These are phyloP conservation scores for Annulohypoxylon maeteangense DNA, from an alignment of 495 filamentous ascomycete genomes.

Conservation along the genomic window DNA sequence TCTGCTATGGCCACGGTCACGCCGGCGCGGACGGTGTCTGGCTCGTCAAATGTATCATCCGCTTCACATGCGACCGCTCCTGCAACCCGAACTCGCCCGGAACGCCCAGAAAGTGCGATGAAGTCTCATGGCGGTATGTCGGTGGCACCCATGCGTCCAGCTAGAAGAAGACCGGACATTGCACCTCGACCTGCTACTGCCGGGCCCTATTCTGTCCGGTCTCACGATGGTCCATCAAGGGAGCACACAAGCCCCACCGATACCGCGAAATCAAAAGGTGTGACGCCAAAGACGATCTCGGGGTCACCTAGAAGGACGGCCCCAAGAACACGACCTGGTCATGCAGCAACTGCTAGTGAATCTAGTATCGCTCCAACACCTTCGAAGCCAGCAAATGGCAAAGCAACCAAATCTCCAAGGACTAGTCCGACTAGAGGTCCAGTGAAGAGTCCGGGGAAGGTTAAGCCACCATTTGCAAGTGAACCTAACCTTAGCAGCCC, in stretches of 20 bases:
- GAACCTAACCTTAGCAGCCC: slow-evolving; percentile 51
- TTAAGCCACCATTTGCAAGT: slow-evolving; percentile 31
- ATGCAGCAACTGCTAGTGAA: slow-evolving; percentile 58
- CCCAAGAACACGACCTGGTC: slow-evolving; percentile 55
- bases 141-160: slow-evolving; percentile 65
- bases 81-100: slow-evolving; percentile 54
- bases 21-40: slow-evolving; percentile 63
- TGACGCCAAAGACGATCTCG: slow-evolving; percentile 54
- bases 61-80: slow-evolving; percentile 52
- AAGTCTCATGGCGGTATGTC: slow-evolving; percentile 62
- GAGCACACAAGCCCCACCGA: slow-evolving; percentile 57
- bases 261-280: slow-evolving; percentile 47
- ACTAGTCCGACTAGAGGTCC: slow-evolving; percentile 35
- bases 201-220: slow-evolving; percentile 66
- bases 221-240: slow-evolving; percentile 53
- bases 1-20: slow-evolving; percentile 78
- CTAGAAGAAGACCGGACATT: slow-evolving; percentile 60
- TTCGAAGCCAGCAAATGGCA: slow-evolving; percentile 42
- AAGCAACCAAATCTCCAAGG: slow-evolving; percentile 47
- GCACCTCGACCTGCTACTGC: slow-evolving; percentile 65
- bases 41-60: slow-evolving; percentile 54
- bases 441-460: slow-evolving; percentile 41
- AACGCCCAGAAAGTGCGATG: slow-evolving; percentile 56
- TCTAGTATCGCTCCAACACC: slow-evolving; percentile 54
- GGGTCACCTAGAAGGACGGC: slow-evolving; percentile 57